These are phyloP conservation scores for Nephelium lappaceum DNA, from an alignment of 345 rosid genomes.

Conservation along the genomic window DNA sequence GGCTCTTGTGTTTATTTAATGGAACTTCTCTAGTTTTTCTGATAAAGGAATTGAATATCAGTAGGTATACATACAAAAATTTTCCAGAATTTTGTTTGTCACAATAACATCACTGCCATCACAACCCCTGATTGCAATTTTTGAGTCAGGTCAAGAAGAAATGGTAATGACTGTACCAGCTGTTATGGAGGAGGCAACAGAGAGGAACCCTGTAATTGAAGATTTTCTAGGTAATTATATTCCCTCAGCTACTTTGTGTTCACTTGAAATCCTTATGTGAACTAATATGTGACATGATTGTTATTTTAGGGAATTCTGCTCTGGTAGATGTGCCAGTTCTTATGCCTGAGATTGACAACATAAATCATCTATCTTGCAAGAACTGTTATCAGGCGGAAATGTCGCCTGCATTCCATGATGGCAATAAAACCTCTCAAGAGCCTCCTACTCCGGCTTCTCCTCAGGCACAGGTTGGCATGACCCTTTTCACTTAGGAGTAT, in stretches of 20 bases:
- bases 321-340: background rate
- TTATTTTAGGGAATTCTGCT: background rate
- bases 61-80: too few relatives aligned
- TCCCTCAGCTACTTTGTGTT: background rate
- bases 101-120: background rate
- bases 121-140: background rate
- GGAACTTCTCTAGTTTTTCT: background rate
- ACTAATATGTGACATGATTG: background rate
- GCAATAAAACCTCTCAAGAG: background rate
- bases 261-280: background rate
- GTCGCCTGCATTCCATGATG: background rate
- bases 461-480: background rate
- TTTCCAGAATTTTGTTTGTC: too few relatives aligned
- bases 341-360: background rate
- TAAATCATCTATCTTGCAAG: background rate
- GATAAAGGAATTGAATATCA: background rate
- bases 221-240: background rate
- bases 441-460: background rate
- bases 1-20: background rate
- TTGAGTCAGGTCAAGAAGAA: background rate
- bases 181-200: background rate
- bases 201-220: background rate
- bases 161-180: background rate
- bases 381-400: background rate
- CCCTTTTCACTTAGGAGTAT: background rate